phyloP scores from a whole-genome alignment of 305 asterid genomes.

The Rubia balearica region DNA sequence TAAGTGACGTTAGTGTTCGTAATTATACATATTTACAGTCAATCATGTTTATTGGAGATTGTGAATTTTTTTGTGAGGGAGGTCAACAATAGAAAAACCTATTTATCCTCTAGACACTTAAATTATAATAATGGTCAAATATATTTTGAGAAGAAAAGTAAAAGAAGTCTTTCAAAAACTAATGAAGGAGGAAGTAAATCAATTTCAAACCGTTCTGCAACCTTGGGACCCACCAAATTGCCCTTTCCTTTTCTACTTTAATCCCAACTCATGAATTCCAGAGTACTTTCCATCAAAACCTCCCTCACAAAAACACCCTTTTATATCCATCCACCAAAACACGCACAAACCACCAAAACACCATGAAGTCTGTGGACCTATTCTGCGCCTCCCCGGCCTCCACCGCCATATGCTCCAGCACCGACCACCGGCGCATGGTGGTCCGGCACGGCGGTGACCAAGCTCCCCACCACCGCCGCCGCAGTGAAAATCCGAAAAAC shows the following conservation, averaged over 20 bases:
- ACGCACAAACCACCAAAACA: neutral
- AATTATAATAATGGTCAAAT: too few relatives aligned
- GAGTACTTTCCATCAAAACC: constrained; percentile 18
- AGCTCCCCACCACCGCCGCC: neutral
- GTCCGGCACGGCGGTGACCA: constrained; percentile 28
- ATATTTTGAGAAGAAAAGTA: too few relatives aligned
- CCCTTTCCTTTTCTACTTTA: constrained; percentile 4
- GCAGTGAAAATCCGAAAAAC: constrained; percentile 8
- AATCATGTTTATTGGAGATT: too few relatives aligned
- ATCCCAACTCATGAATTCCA: constrained; percentile 14
- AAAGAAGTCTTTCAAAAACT: too few relatives aligned
- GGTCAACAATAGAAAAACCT: too few relatives aligned
- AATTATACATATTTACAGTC: too few relatives aligned
- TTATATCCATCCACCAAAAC: neutral
- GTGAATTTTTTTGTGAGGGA: too few relatives aligned
- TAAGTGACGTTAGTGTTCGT: too few relatives aligned
- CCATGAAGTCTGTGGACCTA: constrained; percentile 64
- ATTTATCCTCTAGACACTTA: too few relatives aligned
- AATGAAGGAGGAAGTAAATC: too few relatives aligned
- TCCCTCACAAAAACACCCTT: constrained; percentile 11
- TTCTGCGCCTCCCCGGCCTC: constrained; percentile 88
- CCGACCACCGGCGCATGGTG: constrained; percentile 45
- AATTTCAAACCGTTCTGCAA: constrained; percentile 13
- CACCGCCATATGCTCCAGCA: constrained; percentile 81
- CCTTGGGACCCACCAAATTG: constrained; percentile 12